Conservation (phyloP, 2,329 filamentous ascomycete species). For the Botrytis byssoidea region DNA sequence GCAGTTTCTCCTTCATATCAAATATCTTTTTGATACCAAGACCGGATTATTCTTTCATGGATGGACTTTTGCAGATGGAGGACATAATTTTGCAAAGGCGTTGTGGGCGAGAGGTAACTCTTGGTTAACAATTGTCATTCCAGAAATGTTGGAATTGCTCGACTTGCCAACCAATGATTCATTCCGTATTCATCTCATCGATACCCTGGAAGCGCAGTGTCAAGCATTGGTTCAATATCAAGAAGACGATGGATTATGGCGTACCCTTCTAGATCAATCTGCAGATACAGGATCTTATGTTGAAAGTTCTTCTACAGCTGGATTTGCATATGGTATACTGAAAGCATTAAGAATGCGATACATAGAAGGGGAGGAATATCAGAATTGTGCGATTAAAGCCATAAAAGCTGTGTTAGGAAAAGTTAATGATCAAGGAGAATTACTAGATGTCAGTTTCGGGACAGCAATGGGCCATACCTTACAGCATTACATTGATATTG, state of each 20-base stretch:
- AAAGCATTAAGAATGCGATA: constrained; percentile 72
- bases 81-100: constrained; percentile 59
- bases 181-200: constrained; percentile 54
- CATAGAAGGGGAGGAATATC: constrained; percentile 57
- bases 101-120: constrained; percentile 62
- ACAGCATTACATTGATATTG: constrained; percentile 76
- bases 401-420: constrained; percentile 65
- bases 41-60: constrained; percentile 79
- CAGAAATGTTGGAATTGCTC: constrained; percentile 74
- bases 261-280: constrained; percentile 68
- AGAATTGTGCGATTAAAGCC: constrained; percentile 61
- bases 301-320: constrained; percentile 75
- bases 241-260: constrained; percentile 64
- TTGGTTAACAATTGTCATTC: constrained; percentile 82
- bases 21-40: constrained; percentile 72
- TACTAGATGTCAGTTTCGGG: constrained; percentile 73
- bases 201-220: constrained; percentile 67
- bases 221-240: constrained; percentile 63
- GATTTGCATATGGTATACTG: constrained; percentile 77
- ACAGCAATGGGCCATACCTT: constrained; percentile 73
- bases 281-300: constrained; percentile 68
- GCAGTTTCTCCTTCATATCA: constrained; percentile 74
- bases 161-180: constrained; percentile 59
- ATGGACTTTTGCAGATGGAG: constrained; percentile 71
- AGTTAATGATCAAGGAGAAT: constrained; percentile 65